Base-by-base conservation (phyloP, 345 rosid species). In the Heritiera littoralis region DNA sequence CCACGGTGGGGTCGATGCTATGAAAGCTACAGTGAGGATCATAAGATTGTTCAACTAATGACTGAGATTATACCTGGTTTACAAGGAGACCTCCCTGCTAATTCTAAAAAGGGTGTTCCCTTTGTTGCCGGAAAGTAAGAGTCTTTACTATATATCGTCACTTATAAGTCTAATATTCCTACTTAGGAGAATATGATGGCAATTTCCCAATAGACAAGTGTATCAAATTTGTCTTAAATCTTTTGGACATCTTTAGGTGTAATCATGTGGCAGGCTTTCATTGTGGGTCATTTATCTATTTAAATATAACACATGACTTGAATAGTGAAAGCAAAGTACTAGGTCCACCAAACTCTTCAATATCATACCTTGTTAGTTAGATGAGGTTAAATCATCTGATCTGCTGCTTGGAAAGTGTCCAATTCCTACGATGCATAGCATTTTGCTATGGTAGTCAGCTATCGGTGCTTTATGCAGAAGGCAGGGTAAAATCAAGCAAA, bases 1-100 rank as follows among this genome's bases (percentile, higher is more conserved):
- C 97, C 94, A 4, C 88, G 97, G 86, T 92, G 96, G 96, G 96
- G 96, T n/a, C 83, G 96, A 55, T 92, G 96, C 87, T 92, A 86
- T 6, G 96, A 92, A 80, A 92, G 96, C 84, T 92, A 92, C 68
- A 90, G 96, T 38, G 96, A 92, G 72, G 92, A 90, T 81, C 89
- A 83, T 38, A 84, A 80, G 72, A 83, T 92, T 40, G 97, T 92
- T 40, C 80, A 90, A 74, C 60, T 77, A 55, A 90, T 92, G 97
- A 90, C 93, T 10, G 93, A 89, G 56, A 88, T 92, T 76, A 89
- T 92, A 30, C 78, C 89, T 1, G 97, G 97, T 75, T 82, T 92
- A 80, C 97, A 92, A 80, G 97, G 97, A 17, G 89, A 88, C 23
- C n/a, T 85, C 41, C 91, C 97, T 66, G 68, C 85, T 12, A 82